Evolutionary conservation across 768 basidiomycete genomes (phyloP).

Genomic region (Leccinum sublutescens): DNA sequence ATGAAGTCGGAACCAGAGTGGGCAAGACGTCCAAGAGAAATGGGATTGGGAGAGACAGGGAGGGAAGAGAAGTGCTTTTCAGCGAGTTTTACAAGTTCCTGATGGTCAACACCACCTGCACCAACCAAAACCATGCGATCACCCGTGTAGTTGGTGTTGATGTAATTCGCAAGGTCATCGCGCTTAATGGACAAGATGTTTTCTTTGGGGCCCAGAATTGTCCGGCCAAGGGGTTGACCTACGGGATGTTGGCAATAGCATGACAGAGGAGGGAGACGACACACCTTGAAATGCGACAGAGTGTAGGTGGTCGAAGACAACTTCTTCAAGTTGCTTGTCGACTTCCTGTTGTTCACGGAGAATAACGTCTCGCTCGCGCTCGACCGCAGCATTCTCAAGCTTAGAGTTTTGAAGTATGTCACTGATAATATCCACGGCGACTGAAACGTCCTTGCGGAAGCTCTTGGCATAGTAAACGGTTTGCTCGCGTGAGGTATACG

Average conservation of each 20-base stretch:
- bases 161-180: slow-evolving; percentile 85
- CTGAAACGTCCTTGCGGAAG: slow-evolving; percentile 91
- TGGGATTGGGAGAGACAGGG: slow-evolving; percentile 83
- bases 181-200: slow-evolving; percentile 96
- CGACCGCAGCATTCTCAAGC: slow-evolving; percentile 82
- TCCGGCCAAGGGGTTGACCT: slow-evolving; percentile 95
- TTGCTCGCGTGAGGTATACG: slow-evolving; percentile 98
- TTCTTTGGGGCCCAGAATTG: slow-evolving; percentile 93
- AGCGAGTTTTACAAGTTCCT: slow-evolving; percentile 90
- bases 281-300: slow-evolving; percentile 94
- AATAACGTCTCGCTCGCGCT: slow-evolving; percentile 95
- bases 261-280: neutral
- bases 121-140: slow-evolving; percentile 99
- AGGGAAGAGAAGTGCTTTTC: slow-evolving; percentile 90
- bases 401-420: slow-evolving; percentile 98
- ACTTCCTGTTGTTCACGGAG: slow-evolving; percentile 98
- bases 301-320: slow-evolving; percentile 98
- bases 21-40: slow-evolving; percentile 79
- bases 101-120: slow-evolving; percentile 92
- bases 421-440: slow-evolving; percentile 93
- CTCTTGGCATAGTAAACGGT: slow-evolving; percentile 99
- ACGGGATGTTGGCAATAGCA: slow-evolving; percentile 11
- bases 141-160: slow-evolving; percentile 96
- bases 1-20: slow-evolving; percentile 80
- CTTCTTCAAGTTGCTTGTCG: slow-evolving; percentile 97